A percentile compares a stretch with the other conserved stretches of the same genome.
These are phyloP conservation scores for Aspergillus sparsus DNA, from an alignment of 495 filamentous ascomycete genomes.

Conservation along the genomic window DNA sequence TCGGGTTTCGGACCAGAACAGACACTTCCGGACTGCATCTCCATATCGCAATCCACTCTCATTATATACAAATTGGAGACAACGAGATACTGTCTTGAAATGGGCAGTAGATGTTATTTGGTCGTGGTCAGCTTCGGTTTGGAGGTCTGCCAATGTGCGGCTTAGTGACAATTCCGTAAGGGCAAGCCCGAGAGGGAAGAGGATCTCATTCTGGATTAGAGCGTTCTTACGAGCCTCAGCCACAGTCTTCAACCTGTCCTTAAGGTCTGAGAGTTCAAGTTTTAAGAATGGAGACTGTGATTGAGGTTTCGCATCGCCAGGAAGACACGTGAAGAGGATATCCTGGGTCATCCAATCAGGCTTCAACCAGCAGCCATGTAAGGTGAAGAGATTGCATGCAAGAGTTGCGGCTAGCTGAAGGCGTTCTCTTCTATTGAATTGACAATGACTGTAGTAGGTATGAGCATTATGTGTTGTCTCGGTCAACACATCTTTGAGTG, in stretches of 20 bases:
- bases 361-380: conserved; percentile 36
- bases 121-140: conserved; percentile 24
- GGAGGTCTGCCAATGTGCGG: conserved; percentile 21
- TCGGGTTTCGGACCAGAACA: conserved; percentile 28
- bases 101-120: conserved; percentile 15
- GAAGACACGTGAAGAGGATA: conserved; percentile 24
- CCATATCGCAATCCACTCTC: conserved; percentile 32
- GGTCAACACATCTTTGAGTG: no score
- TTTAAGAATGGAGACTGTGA: no score
- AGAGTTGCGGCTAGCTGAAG: conserved; percentile 34
- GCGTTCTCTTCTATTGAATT: conserved; percentile 21
- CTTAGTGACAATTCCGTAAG: conserved; percentile 40
- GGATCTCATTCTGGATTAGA: conserved; percentile 27
- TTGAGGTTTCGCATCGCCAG: no score
- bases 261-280: no score
- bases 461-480: no score
- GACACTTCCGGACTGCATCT: conserved; percentile 34
- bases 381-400: conserved; percentile 35
- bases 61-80: conserved; percentile 26
- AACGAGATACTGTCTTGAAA: conserved; percentile 26
- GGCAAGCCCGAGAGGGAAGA: conserved; percentile 33
- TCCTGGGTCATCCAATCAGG: conserved; percentile 28
- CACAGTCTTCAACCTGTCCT: neutral
- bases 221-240: neutral
- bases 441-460: no score